A percentile compares a stretch with the other conserved stretches of the same genome.
phyloP scores from a whole-genome alignment of 805 yeast genomes.

The Wickerhamiella parazyma region DNA sequence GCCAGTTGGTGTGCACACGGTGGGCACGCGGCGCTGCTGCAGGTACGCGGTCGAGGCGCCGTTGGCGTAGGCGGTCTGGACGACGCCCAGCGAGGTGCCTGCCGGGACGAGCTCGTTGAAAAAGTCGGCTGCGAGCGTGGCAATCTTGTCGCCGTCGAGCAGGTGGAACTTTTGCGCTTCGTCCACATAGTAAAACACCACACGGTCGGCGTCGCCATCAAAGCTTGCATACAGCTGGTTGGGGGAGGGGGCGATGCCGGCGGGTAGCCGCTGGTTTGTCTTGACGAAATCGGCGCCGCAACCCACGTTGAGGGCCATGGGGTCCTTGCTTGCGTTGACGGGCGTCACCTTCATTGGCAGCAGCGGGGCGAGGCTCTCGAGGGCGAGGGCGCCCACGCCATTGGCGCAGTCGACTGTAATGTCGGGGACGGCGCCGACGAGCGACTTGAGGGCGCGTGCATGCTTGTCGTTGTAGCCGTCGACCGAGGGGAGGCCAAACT shows the following conservation, averaged over 20 bases:
- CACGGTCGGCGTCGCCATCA: conserved; percentile 96
- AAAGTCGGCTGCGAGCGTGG: conserved; percentile 67
- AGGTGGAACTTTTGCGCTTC: conserved; percentile 26
- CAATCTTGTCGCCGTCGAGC: conserved; percentile 87
- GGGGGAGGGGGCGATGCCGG: conserved; percentile 36
- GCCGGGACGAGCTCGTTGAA: conserved; percentile 36
- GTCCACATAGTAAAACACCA: conserved; percentile 48
- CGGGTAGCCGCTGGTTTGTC: conserved; percentile 70
- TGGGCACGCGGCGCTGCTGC: conserved; percentile 54
- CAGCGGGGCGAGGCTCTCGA: conserved; percentile 35
- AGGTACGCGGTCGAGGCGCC: conserved; percentile 76
- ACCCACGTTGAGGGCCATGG: conserved; percentile 49
- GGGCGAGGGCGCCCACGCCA: conserved; percentile 88
- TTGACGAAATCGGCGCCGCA: conserved; percentile 97
- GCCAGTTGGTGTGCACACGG: conserved; percentile 84
- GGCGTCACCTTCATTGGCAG: conserved; percentile 31
- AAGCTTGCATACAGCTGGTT: conserved; percentile 59
- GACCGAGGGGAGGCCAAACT: conserved; percentile 50
- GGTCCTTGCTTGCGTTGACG: conserved; percentile 40
- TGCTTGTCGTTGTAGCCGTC: conserved; percentile 58
- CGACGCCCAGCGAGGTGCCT: conserved; percentile 56
- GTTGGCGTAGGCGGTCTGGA: conserved; percentile 96
- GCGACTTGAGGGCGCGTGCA: conserved; percentile 36
- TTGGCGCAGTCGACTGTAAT: conserved; percentile 83
- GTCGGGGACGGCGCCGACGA: conserved; percentile 22